Evolutionary conservation across 345 rosid species (phyloP).

Genomic region (Hypericum androsaemum): DNA sequence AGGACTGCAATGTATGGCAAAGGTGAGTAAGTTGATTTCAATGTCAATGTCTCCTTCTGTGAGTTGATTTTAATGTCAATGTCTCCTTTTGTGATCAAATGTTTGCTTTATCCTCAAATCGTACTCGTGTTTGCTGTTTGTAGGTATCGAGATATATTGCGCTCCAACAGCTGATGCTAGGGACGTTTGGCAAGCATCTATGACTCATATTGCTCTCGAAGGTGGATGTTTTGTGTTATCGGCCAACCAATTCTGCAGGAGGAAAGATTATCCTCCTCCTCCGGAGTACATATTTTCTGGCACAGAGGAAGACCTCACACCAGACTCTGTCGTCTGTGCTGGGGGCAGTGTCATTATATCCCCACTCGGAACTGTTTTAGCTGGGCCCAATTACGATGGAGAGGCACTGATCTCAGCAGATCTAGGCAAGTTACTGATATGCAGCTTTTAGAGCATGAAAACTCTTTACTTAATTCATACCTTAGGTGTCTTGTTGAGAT

Average conservation of each 20-base stretch:
- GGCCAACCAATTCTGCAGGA: slow-evolving; percentile 16
- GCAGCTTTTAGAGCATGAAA: too few species aligned
- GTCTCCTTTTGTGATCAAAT: neutral
- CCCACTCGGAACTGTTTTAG: slow-evolving; percentile 16
- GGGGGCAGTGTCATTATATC: slow-evolving; percentile 23
- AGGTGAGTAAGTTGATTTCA: slow-evolving; percentile 5
- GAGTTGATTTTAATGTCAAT: neutral
- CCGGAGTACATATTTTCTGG: neutral
- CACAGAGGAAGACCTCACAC: too few species aligned
- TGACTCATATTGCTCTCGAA: slow-evolving; percentile 18
- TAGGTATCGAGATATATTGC: slow-evolving; percentile 25
- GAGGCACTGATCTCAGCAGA: slow-evolving; percentile 21
- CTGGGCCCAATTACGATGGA: slow-evolving; percentile 16
- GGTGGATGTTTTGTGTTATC: slow-evolving; percentile 25
- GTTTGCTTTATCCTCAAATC: too few species aligned
- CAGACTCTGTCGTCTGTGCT: neutral
- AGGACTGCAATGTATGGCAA: slow-evolving; percentile 18
- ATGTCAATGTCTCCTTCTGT: neutral
- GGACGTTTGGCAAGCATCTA: slow-evolving; percentile 13
- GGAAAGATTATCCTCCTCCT: slow-evolving; percentile 9
- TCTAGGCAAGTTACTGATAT: slow-evolving; percentile 3
- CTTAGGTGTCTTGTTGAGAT: too few species aligned
- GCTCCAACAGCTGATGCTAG: slow-evolving; percentile 15
- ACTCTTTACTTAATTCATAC: too few species aligned
- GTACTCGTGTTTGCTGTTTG: neutral